These are phyloP conservation scores for Candida incommunis DNA, from an alignment of 805 yeast species.

Conservation along the genomic window DNA sequence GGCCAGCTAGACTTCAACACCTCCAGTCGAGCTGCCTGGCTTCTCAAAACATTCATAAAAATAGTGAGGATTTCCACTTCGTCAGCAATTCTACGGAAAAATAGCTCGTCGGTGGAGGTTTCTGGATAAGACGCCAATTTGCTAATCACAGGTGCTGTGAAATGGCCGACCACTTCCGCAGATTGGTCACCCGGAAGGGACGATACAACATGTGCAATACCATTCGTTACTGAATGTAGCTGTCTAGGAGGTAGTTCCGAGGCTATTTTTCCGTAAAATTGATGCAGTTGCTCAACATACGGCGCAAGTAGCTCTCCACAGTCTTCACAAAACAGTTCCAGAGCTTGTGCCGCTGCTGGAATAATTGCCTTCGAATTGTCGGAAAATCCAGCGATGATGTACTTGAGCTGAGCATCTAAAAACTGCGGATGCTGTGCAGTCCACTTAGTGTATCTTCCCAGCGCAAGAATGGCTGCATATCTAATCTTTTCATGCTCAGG, in stretches of 20 bases:
- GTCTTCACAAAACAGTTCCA: constrained; percentile 90
- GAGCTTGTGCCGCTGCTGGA: constrained; percentile 82
- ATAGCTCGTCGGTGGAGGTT: constrained; percentile 22
- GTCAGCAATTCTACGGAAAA: constrained; percentile 45
- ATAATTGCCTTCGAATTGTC: constrained; percentile 34
- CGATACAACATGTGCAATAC: constrained; percentile 63
- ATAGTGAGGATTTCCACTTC: constrained; percentile 47
- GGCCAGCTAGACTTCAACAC: constrained; percentile 35
- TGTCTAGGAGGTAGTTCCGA: not conserved
- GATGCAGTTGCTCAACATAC: constrained; percentile 60
- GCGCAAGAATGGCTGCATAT: constrained; percentile 82
- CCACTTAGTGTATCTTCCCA: constrained; percentile 97
- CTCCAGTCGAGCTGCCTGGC: constrained; percentile 14
- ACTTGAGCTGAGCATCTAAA: constrained; percentile 69
- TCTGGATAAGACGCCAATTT: not conserved
- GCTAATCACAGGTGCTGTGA: not conserved
- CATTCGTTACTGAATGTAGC: constrained; percentile 71
- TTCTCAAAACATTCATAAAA: constrained; percentile 36
- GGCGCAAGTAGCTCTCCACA: constrained; percentile 54
- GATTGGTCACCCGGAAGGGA: not conserved
- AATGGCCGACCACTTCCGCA: not conserved
- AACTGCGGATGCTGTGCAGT: constrained; percentile 73
- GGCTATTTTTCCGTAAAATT: constrained; percentile 34
- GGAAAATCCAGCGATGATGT: constrained; percentile 65
- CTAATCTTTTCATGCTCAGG: constrained; percentile 81